Evolutionary conservation across 192 early-diverging fungal genomes (phyloP).

Genomic region (Coemansia interrupta): DNA sequence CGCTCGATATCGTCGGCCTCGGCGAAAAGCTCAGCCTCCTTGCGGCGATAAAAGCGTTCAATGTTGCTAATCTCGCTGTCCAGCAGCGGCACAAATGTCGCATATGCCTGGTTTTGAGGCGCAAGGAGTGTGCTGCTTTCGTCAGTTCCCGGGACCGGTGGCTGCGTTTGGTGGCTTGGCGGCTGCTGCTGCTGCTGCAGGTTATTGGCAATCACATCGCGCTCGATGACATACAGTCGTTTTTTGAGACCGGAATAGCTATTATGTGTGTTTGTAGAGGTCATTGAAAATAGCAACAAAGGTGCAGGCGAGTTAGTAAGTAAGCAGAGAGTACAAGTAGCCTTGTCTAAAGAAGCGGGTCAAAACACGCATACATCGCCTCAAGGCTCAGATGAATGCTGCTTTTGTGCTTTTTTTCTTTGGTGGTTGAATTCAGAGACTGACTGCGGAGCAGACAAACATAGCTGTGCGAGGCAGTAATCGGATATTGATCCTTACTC

Average conservation of each 20-base stretch:
- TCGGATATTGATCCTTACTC: constrained; percentile 52
- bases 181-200: constrained; percentile 3
- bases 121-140: constrained; percentile 34
- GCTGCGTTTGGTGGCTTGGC: neutral
- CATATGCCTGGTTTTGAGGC: constrained; percentile 38
- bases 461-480: neutral
- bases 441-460: neutral
- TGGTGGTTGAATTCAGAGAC: neutral
- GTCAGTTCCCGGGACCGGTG: constrained; percentile 8
- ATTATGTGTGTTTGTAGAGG: neutral
- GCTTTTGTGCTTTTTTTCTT: neutral
- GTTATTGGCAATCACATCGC: constrained; percentile 47
- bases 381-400: neutral
- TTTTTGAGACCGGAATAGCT: constrained; percentile 72
- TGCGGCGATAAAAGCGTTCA: constrained; percentile 73
- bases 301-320: neutral
- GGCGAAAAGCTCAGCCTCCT: constrained; percentile 73
- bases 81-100: constrained; percentile 66
- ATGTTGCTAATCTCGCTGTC: constrained; percentile 86
- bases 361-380: neutral
- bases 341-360: neutral
- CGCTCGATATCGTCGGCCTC: constrained; percentile 61
- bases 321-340: too few relatives aligned
- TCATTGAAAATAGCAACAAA: neutral
- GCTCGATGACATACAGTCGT: constrained; percentile 73